A percentile compares a stretch with the other conserved stretches of the same genome.
These are phyloP conservation scores for Apiotrichum montevideense DNA, from an alignment of 1,284 basidiomycete species.

Conservation along the genomic window DNA sequence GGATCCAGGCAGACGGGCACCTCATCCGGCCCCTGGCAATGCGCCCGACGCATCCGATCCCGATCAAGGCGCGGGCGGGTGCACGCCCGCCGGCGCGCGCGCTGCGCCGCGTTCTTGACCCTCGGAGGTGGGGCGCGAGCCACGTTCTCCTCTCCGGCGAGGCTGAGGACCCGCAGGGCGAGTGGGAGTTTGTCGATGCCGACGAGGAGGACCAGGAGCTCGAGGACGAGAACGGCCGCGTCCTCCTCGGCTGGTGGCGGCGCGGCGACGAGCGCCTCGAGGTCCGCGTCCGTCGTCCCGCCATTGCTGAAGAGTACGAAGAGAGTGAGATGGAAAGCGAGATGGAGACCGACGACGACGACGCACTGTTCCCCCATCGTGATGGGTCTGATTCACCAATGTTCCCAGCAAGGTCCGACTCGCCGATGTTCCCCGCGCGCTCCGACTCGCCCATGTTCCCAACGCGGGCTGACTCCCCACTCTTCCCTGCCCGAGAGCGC, in stretches of 20 bases:
- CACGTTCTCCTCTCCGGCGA: slow-evolving; percentile 15
- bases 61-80: background rate
- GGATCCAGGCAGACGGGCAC: slow-evolving; percentile 26
- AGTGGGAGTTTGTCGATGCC: slow-evolving; percentile 11
- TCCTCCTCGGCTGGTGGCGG: slow-evolving; percentile 11
- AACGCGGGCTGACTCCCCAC: slow-evolving; percentile 12
- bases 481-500: slow-evolving; percentile 15
- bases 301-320: slow-evolving; percentile 1
- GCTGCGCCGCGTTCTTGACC: slow-evolving; percentile 33
- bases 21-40: slow-evolving; percentile 36
- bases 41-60: slow-evolving; percentile 36
- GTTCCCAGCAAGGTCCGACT: slow-evolving; percentile 3
- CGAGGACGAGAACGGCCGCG: slow-evolving; percentile 10
- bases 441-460: slow-evolving; percentile 21
- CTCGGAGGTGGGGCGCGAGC: slow-evolving; percentile 18
- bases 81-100: slow-evolving; percentile 16
- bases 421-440: background rate
- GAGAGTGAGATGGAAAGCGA: background rate
- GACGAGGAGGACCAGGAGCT: slow-evolving; percentile 5
- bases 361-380: too few species aligned
- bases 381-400: background rate
- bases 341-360: background rate
- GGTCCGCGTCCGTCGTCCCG: background rate
- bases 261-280: slow-evolving; percentile 4
- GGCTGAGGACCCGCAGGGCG: background rate